Evolutionary conservation across 1,284 basidiomycete genomes (phyloP), one percentile per base, ranked within the genome.

Genomic region (Boletus nobilissimus): DNA sequence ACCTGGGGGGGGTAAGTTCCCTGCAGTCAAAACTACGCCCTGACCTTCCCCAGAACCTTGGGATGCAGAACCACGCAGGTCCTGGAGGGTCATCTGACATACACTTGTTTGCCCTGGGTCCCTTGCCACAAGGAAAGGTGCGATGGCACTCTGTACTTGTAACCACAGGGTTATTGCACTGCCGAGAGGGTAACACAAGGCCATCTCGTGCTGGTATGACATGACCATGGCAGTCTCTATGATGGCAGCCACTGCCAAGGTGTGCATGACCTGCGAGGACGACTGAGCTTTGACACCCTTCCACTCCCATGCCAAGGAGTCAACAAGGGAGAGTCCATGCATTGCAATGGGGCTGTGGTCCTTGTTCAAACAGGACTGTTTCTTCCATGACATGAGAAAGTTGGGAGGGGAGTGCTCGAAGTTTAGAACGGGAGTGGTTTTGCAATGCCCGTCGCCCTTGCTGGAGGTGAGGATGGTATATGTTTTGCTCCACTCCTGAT

Each of bases 261-360:
- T 54, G 6, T 29, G 29, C 9, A 54, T 54, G 26, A 54, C 51
- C 2, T 11, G 51, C 5, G 11, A 2, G 51, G n/a, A 54, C 13
- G 48, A 19, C 13, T 9, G 13, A 29, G 51, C 13, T 48, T 19
- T 3, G 51, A 48, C 24, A 3, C 13, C 22, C 29, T 54, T 54
- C 51, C 66, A 68, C 26, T 77, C 54, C 68, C 74, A 77, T 5
- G 74, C 63, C 2, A 65, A 67, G 46, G 40, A 57, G 11, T 77
- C 34, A 18, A 77, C 26, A 1, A 77, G 74, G 0, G 64, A 3
- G 1, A 76, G 65, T 3, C 74, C 69, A 0, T 51, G 43, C 68
- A 70, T 76, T 2, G 34, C 16, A 1, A n/a, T 10, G 18, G 2
- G 3, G 0, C 2, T 1, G 13, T 1, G 2, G 24, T 70, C 46